These are phyloP conservation scores for Striga asiatica DNA, from an alignment of 257 asterid genomes.

Conservation along the genomic window DNA sequence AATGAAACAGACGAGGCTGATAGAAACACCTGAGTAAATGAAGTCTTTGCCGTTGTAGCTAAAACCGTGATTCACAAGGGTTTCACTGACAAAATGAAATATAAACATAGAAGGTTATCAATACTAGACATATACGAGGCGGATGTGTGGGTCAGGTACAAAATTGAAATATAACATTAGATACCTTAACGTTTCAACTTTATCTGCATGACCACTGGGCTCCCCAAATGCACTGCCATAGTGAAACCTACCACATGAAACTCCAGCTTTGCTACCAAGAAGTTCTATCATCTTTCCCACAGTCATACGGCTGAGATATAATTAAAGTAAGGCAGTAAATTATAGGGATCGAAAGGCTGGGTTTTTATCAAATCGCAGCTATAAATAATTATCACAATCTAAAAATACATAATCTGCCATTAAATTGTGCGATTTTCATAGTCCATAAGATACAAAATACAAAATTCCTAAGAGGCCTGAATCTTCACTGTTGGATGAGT, in stretches of 20 bases:
- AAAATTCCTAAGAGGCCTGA: no score
- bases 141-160: conserved; percentile 10
- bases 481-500: background rate
- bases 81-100: conserved; percentile 55
- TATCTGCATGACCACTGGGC: conserved; percentile 96
- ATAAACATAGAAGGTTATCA: conserved; percentile 11
- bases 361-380: background rate
- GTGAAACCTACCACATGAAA: conserved; percentile 90
- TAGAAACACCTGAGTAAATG: conserved; percentile 61
- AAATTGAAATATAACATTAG: conserved; percentile 7
- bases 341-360: background rate
- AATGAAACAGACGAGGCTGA: conserved; percentile 4
- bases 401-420: background rate
- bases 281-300: conserved; percentile 98
- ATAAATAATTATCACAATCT: background rate
- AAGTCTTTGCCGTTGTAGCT: conserved; percentile 95
- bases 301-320: conserved; percentile 82
- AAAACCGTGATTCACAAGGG: conserved; percentile 88
- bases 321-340: conserved; percentile 11
- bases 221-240: conserved; percentile 99
- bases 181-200: conserved; percentile 81
- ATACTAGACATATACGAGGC: conserved; percentile 6
- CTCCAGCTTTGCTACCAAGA: conserved; percentile 97
- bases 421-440: background rate
- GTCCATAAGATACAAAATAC: background rate